Conservation (phyloP, 768 basidiomycete genomes). For the Termitomyces titanicus region DNA sequence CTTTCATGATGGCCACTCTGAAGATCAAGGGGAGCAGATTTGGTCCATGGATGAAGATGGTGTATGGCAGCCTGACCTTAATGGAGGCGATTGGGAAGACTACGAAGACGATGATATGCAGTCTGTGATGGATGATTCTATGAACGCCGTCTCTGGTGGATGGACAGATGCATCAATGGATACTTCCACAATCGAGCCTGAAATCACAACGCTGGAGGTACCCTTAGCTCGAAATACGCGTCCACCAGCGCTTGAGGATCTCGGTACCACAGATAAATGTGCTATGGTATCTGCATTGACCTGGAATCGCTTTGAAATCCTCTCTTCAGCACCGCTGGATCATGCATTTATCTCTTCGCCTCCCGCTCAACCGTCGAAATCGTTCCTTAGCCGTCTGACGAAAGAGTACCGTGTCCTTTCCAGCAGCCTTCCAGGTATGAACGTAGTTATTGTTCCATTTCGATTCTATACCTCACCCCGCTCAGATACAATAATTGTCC, state of each 20-base stretch:
- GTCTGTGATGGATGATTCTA: constrained; percentile 15
- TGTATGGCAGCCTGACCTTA: constrained; percentile 43
- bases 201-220: not conserved
- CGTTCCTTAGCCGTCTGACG: constrained; percentile 70
- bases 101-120: constrained; percentile 25
- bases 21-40: constrained; percentile 38
- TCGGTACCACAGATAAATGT: not conserved
- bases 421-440: constrained; percentile 77
- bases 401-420: constrained; percentile 82
- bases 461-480: not conserved
- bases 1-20: constrained; percentile 37
- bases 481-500: constrained; percentile 81
- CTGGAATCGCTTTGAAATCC: constrained; percentile 83
- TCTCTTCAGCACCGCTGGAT: constrained; percentile 72
- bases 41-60: constrained; percentile 44
- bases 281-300: constrained; percentile 26
- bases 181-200: not conserved
- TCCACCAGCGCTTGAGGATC: too few relatives aligned
- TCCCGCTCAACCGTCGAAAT: constrained; percentile 62
- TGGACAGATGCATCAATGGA: constrained; percentile 15
- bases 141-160: constrained; percentile 15
- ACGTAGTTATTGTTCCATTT: not conserved
- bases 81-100: constrained; percentile 37
- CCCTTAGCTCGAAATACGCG: not conserved
- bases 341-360: constrained; percentile 73